Base-by-base conservation (phyloP, 805 yeast species). In the Saccharomycopsis guyanensis region DNA sequence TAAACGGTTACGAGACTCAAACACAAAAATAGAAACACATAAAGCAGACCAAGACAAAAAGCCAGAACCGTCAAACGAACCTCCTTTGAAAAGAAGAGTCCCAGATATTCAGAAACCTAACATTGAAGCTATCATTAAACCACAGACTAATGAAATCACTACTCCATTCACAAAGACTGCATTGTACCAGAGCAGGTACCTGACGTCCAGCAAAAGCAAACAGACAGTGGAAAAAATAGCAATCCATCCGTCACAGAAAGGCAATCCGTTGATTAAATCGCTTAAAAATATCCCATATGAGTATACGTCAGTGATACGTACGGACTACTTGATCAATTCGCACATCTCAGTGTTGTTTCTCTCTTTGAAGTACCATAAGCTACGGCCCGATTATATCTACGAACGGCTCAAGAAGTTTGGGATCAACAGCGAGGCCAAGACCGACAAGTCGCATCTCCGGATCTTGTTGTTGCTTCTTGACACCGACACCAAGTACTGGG, bases 311-410 rank as follows among this genome's bases (percentile, higher is more conserved):
- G 71, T 4, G 50, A 69, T 64, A 53, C 72, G 62, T 57, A 83
- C 67, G 55, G 94, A 85, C 58, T 85, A 84, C 60, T 68, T 80
- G 41, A 71, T 84, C 13, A 78, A 74, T 47, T 66, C 79, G 25
- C 62, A 73, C 59, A 61, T 76, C 59, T 73, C 73, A 47, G 72
- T 82, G 1, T 55, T 85, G 0, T 82, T 83, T 53, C 66, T 85
- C 2, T 77, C 86, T 1, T 60, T 85, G 40, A 80, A 81, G 43
- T 85, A 84, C 58, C 87, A 82, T 57, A 83, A 82, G 59, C 64
- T 85, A 34, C 82, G 80, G 53, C 87, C 89, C 0, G 91, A 83
- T 54, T 84, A 85, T 55, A 71, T 85, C 2, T 73, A 75, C 62
- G 75, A 75, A 51, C 68, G 82, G 49, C 69, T 81, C 60, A 68